A percentile compares a stretch with the other conserved stretches of the same genome.
These are phyloP conservation scores for Globisporangium barbulae DNA, from an alignment of 352 stramenopile genomes.

Conservation along the genomic window DNA sequence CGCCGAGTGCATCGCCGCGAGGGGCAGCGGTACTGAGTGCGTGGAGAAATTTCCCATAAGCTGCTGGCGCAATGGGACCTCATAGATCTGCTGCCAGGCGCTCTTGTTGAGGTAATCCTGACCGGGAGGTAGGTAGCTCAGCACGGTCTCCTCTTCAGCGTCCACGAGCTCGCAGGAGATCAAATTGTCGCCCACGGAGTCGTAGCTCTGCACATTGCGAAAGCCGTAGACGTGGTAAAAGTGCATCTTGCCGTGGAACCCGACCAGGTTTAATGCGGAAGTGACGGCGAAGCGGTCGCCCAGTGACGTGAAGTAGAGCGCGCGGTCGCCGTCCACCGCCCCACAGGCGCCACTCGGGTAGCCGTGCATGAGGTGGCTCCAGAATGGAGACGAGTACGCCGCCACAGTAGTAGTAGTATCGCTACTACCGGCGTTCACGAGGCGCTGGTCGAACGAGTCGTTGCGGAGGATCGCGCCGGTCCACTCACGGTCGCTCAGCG, in stretches of 20 bases:
- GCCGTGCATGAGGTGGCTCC: slow-evolving; percentile 49
- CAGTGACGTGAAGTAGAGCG: slow-evolving; percentile 65
- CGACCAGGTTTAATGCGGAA: slow-evolving; percentile 34
- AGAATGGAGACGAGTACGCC: slow-evolving; percentile 31
- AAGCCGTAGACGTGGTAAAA: slow-evolving; percentile 69
- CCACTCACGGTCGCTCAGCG: slow-evolving; percentile 36
- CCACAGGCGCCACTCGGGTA: slow-evolving; percentile 57
- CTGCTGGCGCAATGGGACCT: slow-evolving; percentile 25
- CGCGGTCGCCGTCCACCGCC: slow-evolving; percentile 30
- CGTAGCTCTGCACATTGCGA: slow-evolving; percentile 37
- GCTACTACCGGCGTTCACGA: not conserved
- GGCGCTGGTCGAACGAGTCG: slow-evolving; percentile 52
- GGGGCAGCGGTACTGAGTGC: slow-evolving; percentile 39
- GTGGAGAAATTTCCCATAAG: slow-evolving; percentile 5
- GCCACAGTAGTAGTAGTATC: not conserved
- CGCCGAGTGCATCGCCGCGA: slow-evolving; percentile 34
- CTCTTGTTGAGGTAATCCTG: slow-evolving; percentile 34
- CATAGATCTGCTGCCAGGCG: slow-evolving; percentile 37
- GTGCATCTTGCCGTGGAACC: slow-evolving; percentile 59
- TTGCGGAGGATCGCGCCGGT: slow-evolving; percentile 44
- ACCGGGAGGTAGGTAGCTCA: slow-evolving; percentile 40
- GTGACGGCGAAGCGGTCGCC: slow-evolving; percentile 51
- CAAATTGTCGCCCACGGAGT: slow-evolving; percentile 46
- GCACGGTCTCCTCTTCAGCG: slow-evolving; percentile 42
- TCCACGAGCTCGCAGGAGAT: slow-evolving; percentile 56